These are phyloP conservation scores for Ilex aquifolium DNA, from an alignment of 257 asterid species.

Conservation along the genomic window DNA sequence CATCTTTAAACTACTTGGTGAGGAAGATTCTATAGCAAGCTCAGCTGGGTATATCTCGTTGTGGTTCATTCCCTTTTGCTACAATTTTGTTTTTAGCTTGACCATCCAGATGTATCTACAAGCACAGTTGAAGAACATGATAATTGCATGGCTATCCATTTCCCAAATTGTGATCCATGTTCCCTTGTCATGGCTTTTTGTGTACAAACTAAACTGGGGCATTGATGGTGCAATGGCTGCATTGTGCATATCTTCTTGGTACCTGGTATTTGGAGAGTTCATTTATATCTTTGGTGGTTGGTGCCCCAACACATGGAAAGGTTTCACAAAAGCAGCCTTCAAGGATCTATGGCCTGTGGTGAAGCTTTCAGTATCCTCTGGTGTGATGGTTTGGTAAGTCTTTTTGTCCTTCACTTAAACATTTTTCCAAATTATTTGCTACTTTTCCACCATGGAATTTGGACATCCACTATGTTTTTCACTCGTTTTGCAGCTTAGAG, in stretches of 20 bases:
- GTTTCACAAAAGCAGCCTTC: conserved; percentile 56
- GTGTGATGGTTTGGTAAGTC: conserved; percentile 79
- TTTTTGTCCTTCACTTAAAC: background rate
- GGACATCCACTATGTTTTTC: background rate
- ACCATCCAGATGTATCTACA: conserved; percentile 87
- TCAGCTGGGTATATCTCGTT: conserved; percentile 66
- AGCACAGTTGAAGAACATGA: conserved; percentile 82
- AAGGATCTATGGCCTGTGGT: conserved; percentile 76
- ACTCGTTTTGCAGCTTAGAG: conserved; percentile 50
- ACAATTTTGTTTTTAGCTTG: conserved; percentile 39
- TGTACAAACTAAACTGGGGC: conserved; percentile 44
- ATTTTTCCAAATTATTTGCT: no score
- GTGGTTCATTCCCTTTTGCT: conserved; percentile 59
- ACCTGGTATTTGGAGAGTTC: conserved; percentile 59
- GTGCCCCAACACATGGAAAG: conserved; percentile 80
- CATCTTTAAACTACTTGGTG: conserved; percentile 68
- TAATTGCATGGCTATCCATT: conserved; percentile 60
- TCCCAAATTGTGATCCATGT: conserved; percentile 50
- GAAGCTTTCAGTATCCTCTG: conserved; percentile 77
- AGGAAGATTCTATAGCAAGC: conserved; percentile 33
- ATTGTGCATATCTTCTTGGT: conserved; percentile 55
- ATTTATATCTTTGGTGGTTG: conserved; percentile 80
- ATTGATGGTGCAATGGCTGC: conserved; percentile 78
- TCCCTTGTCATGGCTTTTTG: conserved; percentile 72
- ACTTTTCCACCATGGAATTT: background rate